phyloP scores from a whole-genome alignment of 106 monocot species.

The Posidonia australis region DNA sequence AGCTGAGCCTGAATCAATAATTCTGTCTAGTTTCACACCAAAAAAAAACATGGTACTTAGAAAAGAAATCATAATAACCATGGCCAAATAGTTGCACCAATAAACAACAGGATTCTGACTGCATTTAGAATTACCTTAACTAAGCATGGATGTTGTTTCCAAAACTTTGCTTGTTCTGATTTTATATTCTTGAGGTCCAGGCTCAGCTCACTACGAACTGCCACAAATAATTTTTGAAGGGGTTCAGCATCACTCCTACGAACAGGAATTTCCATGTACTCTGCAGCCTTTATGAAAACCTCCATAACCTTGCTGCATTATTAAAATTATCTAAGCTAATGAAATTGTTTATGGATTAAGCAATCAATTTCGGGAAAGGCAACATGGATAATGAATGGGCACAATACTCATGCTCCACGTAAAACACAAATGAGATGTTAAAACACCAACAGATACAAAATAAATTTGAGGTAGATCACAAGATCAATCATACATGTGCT shows the following conservation, averaged over 20 bases:
- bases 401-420: no score
- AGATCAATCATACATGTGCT: no score
- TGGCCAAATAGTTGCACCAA: not conserved
- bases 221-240: slow-evolving; percentile 66
- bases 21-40: slow-evolving; percentile 45
- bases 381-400: no score
- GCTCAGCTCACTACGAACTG: slow-evolving; percentile 72
- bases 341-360: not conserved
- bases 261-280: slow-evolving; percentile 91
- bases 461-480: no score
- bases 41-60: slow-evolving; percentile 6
- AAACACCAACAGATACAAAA: no score
- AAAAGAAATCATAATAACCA: not conserved
- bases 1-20: slow-evolving; percentile 76
- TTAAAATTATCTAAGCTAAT: slow-evolving; percentile 2
- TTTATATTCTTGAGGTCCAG: slow-evolving; percentile 75
- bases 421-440: no score
- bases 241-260: slow-evolving; percentile 79
- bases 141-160: slow-evolving; percentile 89
- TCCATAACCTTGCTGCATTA: slow-evolving; percentile 82
- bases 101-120: not conserved
- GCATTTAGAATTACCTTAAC: slow-evolving; percentile 53
- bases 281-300: slow-evolving; percentile 84
- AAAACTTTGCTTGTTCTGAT: slow-evolving; percentile 87
- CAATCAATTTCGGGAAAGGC: not conserved